These are phyloP conservation scores for Nitzschia sp. DNA, from an alignment of 108 stramenopile species.

Conservation along the genomic window DNA sequence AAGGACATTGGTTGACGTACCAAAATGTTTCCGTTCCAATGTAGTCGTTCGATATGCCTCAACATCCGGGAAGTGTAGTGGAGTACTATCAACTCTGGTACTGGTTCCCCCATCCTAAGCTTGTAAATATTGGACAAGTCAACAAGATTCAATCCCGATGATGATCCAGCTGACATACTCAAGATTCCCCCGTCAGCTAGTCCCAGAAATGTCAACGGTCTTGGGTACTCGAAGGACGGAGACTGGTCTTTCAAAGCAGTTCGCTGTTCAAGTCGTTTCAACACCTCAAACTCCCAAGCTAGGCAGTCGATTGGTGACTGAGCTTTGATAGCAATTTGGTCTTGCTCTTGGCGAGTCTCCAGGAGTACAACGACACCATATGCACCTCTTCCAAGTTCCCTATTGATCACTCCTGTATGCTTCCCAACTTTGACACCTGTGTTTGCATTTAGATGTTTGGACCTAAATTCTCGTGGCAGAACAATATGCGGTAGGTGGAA, in stretches of 20 bases:
- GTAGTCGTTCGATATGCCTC: slow-evolving; percentile 61
- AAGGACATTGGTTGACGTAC: slow-evolving; percentile 38
- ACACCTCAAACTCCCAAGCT: slow-evolving; percentile 64
- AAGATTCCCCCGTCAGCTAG: slow-evolving; percentile 70
- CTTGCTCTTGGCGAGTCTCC: slow-evolving; percentile 8
- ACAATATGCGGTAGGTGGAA: slow-evolving; percentile 28
- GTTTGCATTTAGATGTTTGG: slow-evolving; percentile 34
- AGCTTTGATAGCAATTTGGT: slow-evolving; percentile 65
- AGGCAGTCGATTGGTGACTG: slow-evolving; percentile 70
- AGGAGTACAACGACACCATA: slow-evolving; percentile 68
- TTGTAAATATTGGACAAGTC: slow-evolving; percentile 76
- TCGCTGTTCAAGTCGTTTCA: slow-evolving; percentile 50
- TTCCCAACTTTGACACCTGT: slow-evolving; percentile 49
- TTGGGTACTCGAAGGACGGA: slow-evolving; percentile 58
- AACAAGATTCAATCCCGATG: slow-evolving; percentile 68
- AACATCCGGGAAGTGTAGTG: slow-evolving; percentile 77
- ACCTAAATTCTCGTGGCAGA: slow-evolving; percentile 26
- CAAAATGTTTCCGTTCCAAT: slow-evolving; percentile 73
- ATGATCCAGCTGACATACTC: slow-evolving; percentile 73
- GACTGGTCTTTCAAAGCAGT: not conserved
- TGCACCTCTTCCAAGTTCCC: slow-evolving; percentile 73
- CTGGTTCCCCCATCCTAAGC: slow-evolving; percentile 40
- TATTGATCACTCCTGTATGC: slow-evolving; percentile 37
- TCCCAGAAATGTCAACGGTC: slow-evolving; percentile 53
- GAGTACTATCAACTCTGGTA: slow-evolving; percentile 70